phyloP scores from a whole-genome alignment of 179 eudicot genomes.

The Amaranthus tricolor region DNA sequence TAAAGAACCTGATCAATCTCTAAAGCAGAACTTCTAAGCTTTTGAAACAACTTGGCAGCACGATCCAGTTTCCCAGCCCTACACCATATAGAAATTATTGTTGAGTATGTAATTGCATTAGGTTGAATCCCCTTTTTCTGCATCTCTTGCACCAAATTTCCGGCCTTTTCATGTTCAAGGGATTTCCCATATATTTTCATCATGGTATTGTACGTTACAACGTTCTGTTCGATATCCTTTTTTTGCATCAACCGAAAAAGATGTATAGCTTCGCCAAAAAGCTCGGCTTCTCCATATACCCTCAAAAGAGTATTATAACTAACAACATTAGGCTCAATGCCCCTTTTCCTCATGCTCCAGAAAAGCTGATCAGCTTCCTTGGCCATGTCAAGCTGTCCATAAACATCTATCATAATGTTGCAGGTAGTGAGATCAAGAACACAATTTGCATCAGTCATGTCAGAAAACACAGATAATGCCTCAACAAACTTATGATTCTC shows the following conservation, averaged over 20 bases:
- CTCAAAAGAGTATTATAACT: slow-evolving; percentile 86
- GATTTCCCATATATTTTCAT: slow-evolving; percentile 83
- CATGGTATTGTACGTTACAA: slow-evolving; percentile 92
- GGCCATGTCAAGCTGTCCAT: slow-evolving; percentile 95
- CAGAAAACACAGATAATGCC: slow-evolving; percentile 72
- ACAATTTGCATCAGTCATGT: slow-evolving; percentile 69
- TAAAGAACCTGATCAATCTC: slow-evolving; percentile 90
- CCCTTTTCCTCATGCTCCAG: slow-evolving; percentile 86
- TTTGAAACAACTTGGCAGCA: slow-evolving; percentile 86
- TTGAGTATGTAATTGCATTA: slow-evolving; percentile 81
- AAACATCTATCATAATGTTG: slow-evolving; percentile 91
- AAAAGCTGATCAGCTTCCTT: slow-evolving; percentile 89
- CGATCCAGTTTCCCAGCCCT: slow-evolving; percentile 74
- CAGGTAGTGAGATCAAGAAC: slow-evolving; percentile 77
- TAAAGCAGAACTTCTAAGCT: slow-evolving; percentile 71
- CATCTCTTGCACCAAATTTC: slow-evolving; percentile 85
- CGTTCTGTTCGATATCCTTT: slow-evolving; percentile 76
- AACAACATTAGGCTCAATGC: slow-evolving; percentile 87
- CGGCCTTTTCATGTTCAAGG: slow-evolving; percentile 90
- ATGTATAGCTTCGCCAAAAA: slow-evolving; percentile 93
- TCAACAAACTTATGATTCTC: slow-evolving; percentile 78
- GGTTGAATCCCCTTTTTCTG: slow-evolving; percentile 83
- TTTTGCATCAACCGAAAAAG: slow-evolving; percentile 89
- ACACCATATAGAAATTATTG: slow-evolving; percentile 88
- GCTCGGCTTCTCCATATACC: slow-evolving; percentile 94